Percentiles rank a stretch among this genome's conserved stretches.
phyloP scores from a whole-genome alignment of 208 protist genomes.

The Trypanosoma theileri region DNA sequence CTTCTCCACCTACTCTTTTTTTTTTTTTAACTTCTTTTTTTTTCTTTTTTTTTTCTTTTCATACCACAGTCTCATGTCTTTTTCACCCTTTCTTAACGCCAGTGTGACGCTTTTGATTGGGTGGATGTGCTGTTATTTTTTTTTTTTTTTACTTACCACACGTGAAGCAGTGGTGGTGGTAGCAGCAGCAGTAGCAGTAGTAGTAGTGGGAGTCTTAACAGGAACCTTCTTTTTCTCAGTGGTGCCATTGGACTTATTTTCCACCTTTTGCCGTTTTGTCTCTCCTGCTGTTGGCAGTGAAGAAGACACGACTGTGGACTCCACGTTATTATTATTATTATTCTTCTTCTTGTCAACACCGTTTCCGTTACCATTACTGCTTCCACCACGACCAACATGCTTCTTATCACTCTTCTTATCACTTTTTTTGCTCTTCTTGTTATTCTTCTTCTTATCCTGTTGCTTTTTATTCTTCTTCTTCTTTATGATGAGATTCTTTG shows the following conservation, averaged over 20 bases:
- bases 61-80: not conserved
- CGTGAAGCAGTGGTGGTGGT: not conserved
- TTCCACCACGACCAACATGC: not conserved
- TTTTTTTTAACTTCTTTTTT: not conserved
- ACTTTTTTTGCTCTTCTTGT: slow-evolving; percentile 2
- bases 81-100: not conserved
- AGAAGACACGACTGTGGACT: slow-evolving; percentile 7
- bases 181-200: not conserved
- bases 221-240: not conserved
- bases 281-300: not conserved
- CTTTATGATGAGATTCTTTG: slow-evolving; percentile 31
- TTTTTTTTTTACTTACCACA: not conserved
- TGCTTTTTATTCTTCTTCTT: slow-evolving; percentile 16
- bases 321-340: not conserved
- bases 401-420: not conserved
- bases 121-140: not conserved
- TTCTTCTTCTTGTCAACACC: too few species aligned
- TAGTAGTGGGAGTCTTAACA: not conserved
- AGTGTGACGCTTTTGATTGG: not conserved
- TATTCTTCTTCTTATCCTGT: slow-evolving; percentile 16
- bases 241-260: not conserved
- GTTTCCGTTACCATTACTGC: not conserved
- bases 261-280: not conserved
- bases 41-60: not conserved
- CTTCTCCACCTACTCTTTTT: not conserved